These are phyloP conservation scores for Linum trigynum DNA, from an alignment of 345 rosid species.

Conservation along the genomic window DNA sequence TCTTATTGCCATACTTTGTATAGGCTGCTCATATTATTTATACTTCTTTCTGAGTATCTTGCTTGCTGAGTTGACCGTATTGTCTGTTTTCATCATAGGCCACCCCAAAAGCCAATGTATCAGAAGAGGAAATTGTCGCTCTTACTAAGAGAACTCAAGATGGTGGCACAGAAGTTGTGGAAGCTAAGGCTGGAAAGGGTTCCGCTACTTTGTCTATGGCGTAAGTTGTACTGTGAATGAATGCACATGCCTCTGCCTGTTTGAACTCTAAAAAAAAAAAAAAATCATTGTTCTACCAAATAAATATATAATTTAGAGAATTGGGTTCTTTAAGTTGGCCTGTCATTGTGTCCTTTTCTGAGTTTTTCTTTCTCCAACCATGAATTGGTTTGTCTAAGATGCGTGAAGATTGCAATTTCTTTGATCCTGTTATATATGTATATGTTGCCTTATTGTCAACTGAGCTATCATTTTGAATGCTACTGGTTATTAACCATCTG, in stretches of 20 bases:
- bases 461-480: background rate
- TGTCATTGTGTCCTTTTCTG: too few relatives aligned
- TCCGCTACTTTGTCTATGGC: slow-evolving; percentile 90
- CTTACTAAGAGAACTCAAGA: slow-evolving; percentile 86
- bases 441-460: background rate
- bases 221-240: slow-evolving; percentile 34
- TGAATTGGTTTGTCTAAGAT: too few relatives aligned
- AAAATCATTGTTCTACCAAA: too few relatives aligned
- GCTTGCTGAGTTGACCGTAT: slow-evolving; percentile 3
- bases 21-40: background rate
- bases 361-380: too few relatives aligned
- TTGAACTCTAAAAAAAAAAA: background rate
- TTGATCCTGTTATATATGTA: too few relatives aligned
- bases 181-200: slow-evolving; percentile 93
- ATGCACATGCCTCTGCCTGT: background rate
- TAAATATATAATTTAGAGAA: too few relatives aligned
- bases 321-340: too few relatives aligned
- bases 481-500: background rate
- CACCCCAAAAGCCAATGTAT: slow-evolving; percentile 61
- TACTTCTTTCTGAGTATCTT: background rate
- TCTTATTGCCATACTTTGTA: background rate
- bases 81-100: slow-evolving; percentile 34
- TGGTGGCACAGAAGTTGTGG: slow-evolving; percentile 84
- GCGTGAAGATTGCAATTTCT: too few relatives aligned
- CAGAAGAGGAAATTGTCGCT: slow-evolving; percentile 47